A percentile compares a stretch with the other conserved stretches of the same genome.
Evolutionary conservation across 2,329 filamentous ascomycete species (phyloP).

Genomic region (Exophiala calicioides): DNA sequence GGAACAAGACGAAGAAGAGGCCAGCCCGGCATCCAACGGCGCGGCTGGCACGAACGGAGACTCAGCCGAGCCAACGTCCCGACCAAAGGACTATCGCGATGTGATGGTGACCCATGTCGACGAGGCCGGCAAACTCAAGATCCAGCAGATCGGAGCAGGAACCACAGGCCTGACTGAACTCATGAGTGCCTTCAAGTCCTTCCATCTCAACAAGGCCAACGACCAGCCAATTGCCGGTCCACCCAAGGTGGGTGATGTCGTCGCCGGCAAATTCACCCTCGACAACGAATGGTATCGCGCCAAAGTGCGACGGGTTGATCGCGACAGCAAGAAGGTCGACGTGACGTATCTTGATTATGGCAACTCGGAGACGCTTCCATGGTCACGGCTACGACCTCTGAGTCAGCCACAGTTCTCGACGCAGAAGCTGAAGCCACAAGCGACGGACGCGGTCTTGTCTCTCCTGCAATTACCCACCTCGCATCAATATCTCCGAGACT

Average conservation of each 20-base stretch:
- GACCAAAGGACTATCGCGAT: slow-evolving; percentile 89
- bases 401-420: slow-evolving; percentile 74
- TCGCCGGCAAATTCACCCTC: slow-evolving; percentile 85
- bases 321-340: slow-evolving; percentile 82
- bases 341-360: slow-evolving; percentile 96
- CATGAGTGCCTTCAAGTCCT: slow-evolving; percentile 88
- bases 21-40: slow-evolving; percentile 45
- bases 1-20: slow-evolving; percentile 66
- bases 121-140: slow-evolving; percentile 75
- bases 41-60: slow-evolving; percentile 55
- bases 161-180: slow-evolving; percentile 81
- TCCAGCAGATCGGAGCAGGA: slow-evolving; percentile 85
- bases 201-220: slow-evolving; percentile 84
- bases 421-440: slow-evolving; percentile 83
- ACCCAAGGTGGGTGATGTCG: slow-evolving; percentile 87
- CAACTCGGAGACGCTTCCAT: slow-evolving; percentile 86
- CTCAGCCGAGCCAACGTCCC: slow-evolving; percentile 55
- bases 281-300: slow-evolving; percentile 96
- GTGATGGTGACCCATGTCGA: slow-evolving; percentile 91
- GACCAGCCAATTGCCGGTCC: slow-evolving; percentile 69
- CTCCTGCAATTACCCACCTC: slow-evolving; percentile 85
- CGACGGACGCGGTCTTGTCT: slow-evolving; percentile 80
- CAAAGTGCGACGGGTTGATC: slow-evolving; percentile 87
- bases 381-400: slow-evolving; percentile 80
- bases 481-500: slow-evolving; percentile 79